These are phyloP conservation scores for Agroathelia rolfsii DNA, from an alignment of 1,284 basidiomycete species.

Conservation along the genomic window DNA sequence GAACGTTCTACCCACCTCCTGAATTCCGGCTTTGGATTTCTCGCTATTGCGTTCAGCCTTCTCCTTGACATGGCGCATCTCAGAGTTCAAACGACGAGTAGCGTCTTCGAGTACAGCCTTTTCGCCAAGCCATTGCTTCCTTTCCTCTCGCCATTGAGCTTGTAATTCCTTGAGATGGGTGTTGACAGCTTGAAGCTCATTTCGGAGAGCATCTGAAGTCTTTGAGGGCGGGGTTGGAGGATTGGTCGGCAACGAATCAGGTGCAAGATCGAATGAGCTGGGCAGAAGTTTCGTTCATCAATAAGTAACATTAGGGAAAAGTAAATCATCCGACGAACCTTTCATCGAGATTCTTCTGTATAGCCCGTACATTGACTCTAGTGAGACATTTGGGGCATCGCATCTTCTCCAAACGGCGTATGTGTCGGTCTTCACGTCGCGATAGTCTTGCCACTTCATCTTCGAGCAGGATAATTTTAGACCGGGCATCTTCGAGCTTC, in stretches of 20 bases:
- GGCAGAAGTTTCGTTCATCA: conserved; percentile 5
- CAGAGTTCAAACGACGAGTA: conserved; percentile 49
- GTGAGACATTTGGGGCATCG: conserved; percentile 57
- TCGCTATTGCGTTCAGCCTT: conserved; percentile 40
- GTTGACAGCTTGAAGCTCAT: conserved; percentile 50
- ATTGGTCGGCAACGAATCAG: conserved; percentile 37
- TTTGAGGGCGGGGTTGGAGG: conserved; percentile 56
- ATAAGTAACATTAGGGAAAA: neutral
- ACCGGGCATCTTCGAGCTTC: conserved; percentile 61
- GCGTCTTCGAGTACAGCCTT: conserved; percentile 56
- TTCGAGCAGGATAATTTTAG: conserved; percentile 47
- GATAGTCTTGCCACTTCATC: conserved; percentile 54
- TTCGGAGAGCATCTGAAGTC: conserved; percentile 49
- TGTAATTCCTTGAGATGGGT: conserved; percentile 50
- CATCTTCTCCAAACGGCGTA: conserved; percentile 44
- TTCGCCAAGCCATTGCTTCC: conserved; percentile 57
- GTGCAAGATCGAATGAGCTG: conserved; percentile 45
- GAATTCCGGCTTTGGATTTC: too few relatives aligned
- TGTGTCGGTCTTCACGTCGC: conserved; percentile 54
- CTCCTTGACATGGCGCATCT: conserved; percentile 47
- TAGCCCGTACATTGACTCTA: conserved; percentile 42
- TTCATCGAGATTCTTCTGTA: conserved; percentile 40
- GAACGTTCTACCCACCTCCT: too few relatives aligned
- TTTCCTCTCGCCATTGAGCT: conserved; percentile 57
- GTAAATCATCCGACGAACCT: conserved; percentile 38